Percentiles rank a stretch among this genome's conserved stretches.
Conservation (phyloP, 1,284 basidiomycete genomes). For the Trametes polyzona region DNA sequence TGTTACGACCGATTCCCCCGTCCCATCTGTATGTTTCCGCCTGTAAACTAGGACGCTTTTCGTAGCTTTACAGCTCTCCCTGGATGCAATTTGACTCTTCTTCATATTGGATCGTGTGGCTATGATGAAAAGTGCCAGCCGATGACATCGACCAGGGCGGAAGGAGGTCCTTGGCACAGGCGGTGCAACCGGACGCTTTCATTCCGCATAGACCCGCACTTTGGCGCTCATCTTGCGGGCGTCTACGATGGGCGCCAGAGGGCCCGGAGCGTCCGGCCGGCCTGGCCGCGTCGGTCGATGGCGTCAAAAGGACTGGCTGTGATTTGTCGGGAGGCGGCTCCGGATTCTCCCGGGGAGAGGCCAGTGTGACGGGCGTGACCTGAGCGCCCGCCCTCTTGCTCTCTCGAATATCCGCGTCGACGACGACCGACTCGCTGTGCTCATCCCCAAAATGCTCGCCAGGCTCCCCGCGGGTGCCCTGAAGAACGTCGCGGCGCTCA, state of each 20-base stretch:
- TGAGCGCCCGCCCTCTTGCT: conserved; percentile 35
- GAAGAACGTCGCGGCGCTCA: conserved; percentile 50
- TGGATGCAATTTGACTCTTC: neutral
- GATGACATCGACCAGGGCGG: no score
- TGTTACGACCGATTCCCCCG: conserved; percentile 11
- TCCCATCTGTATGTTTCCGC: conserved; percentile 18
- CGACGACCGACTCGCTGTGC: conserved; percentile 32
- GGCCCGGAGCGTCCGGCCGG: conserved; percentile 1
- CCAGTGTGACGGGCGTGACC: conserved; percentile 28
- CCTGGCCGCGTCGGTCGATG: neutral
- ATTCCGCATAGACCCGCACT: neutral
- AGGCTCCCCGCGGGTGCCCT: conserved; percentile 74
- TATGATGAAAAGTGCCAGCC: neutral
- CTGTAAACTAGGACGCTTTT: conserved; percentile 23
- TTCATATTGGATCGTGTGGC: no score
- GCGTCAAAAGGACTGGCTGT: conserved; percentile 26
- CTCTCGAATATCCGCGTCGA: conserved; percentile 40
- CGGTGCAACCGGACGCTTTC: no score
- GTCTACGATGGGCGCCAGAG: neutral
- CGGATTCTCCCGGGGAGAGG: conserved; percentile 33
- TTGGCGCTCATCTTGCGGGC: neutral
- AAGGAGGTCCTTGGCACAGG: neutral
- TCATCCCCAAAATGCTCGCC: conserved; percentile 66
- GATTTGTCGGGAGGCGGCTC: conserved; percentile 34
- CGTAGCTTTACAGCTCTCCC: neutral